Percentiles rank a stretch among this genome's conserved stretches.
These are phyloP conservation scores for Calonectria pseudoturangicola DNA, from an alignment of 2,329 filamentous ascomycete species.

Conservation along the genomic window DNA sequence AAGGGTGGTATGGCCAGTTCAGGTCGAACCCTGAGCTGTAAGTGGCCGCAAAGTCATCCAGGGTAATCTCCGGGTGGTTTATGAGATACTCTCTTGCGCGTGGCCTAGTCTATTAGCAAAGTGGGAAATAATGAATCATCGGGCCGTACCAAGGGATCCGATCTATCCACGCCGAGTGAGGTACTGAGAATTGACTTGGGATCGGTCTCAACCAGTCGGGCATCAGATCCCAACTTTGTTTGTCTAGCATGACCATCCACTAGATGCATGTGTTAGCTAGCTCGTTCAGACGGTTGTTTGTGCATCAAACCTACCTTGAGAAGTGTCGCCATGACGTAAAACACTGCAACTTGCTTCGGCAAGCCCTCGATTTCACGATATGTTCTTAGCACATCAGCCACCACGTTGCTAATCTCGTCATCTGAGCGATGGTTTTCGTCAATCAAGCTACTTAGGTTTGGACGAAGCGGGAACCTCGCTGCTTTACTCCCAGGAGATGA, in stretches of 20 bases:
- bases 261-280: constrained; percentile 29
- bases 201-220: constrained; percentile 56
- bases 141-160: constrained; percentile 55
- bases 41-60: constrained; percentile 56
- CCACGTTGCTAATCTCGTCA: constrained; percentile 58
- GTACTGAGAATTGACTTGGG: constrained; percentile 51
- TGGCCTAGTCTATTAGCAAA: constrained; percentile 48
- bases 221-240: constrained; percentile 56
- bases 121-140: not conserved
- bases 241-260: constrained; percentile 57
- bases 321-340: constrained; percentile 55
- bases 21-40: constrained; percentile 58
- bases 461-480: constrained; percentile 46
- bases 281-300: not conserved
- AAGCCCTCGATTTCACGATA: constrained; percentile 57
- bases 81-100: constrained; percentile 56
- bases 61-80: constrained; percentile 54
- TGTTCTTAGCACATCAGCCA: constrained; percentile 56
- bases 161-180: constrained; percentile 58
- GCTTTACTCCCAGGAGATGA: constrained; percentile 35
- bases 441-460: constrained; percentile 53
- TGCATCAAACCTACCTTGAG: constrained; percentile 50
- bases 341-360: constrained; percentile 57
- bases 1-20: constrained; percentile 57
- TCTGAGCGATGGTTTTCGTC: constrained; percentile 49